A percentile compares a stretch with the other conserved stretches of the same genome.
Evolutionary conservation across 179 eudicot species (phyloP).

Genomic region (Silene coronaria): DNA sequence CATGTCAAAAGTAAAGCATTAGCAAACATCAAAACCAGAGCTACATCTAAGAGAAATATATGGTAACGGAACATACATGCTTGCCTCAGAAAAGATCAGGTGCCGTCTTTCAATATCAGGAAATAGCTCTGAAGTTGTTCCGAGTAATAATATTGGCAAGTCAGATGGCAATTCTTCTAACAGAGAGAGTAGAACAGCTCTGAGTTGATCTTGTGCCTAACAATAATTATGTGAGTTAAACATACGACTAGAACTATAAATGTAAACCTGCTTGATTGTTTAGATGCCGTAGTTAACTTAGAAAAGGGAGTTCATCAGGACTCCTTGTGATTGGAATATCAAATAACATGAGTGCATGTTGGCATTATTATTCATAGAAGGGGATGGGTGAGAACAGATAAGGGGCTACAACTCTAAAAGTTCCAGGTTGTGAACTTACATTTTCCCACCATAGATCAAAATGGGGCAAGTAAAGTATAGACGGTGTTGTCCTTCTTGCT

Average conservation of each 20-base stretch:
- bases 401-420: neutral
- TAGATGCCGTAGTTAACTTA: neutral
- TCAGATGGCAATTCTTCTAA: conserved; percentile 95
- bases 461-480: conserved; percentile 83
- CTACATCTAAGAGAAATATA: conserved; percentile 5
- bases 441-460: conserved; percentile 95
- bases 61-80: conserved; percentile 49
- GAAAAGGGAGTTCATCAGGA: neutral
- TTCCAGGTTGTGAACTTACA: conserved; percentile 39
- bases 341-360: neutral
- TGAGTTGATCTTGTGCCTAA: conserved; percentile 96
- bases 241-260: neutral
- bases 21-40: conserved; percentile 6
- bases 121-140: conserved; percentile 55
- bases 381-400: neutral
- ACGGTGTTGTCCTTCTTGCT: conserved; percentile 97
- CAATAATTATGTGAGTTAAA: conserved; percentile 20
- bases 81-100: conserved; percentile 51
- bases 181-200: conserved; percentile 72
- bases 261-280: neutral
- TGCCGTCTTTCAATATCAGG: conserved; percentile 43
- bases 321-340: neutral
- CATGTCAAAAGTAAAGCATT: conserved; percentile 3
- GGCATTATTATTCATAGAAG: neutral
- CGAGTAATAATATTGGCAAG: conserved; percentile 74